A percentile compares a stretch with the other conserved stretches of the same genome.
These are phyloP conservation scores for Vinca minor DNA, from an alignment of 257 asterid species.

Conservation along the genomic window DNA sequence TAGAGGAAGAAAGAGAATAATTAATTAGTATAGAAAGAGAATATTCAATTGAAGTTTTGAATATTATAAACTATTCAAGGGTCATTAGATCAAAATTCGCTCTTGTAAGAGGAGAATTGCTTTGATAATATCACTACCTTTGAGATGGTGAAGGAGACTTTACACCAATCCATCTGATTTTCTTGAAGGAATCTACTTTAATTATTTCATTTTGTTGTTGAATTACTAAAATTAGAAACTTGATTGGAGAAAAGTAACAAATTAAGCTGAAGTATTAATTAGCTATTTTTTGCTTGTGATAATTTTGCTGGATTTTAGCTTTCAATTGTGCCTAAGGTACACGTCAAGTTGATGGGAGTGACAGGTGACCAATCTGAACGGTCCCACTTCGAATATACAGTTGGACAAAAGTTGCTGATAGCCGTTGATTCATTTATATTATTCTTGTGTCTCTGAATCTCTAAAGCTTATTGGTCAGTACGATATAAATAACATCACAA, in stretches of 20 bases:
- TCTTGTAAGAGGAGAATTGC: no score
- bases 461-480: background rate
- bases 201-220: background rate
- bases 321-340: constrained; percentile 4
- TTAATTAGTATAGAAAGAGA: no score
- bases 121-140: no score
- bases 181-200: background rate
- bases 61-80: no score
- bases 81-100: no score
- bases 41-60: no score
- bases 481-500: background rate
- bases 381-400: constrained; percentile 13
- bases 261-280: background rate
- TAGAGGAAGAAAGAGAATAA: no score
- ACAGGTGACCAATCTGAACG: constrained; percentile 15
- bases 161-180: background rate
- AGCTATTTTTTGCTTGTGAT: background rate
- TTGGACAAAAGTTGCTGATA: no score
- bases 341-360: constrained; percentile 18
- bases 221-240: no score
- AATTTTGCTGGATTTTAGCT: background rate
- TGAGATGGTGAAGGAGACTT: background rate
- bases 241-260: background rate
- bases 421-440: constrained; percentile 7
- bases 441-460: constrained; percentile 4